phyloP scores from a whole-genome alignment of 2,329 filamentous ascomycete species.

The Lasiodiplodia sp. region DNA sequence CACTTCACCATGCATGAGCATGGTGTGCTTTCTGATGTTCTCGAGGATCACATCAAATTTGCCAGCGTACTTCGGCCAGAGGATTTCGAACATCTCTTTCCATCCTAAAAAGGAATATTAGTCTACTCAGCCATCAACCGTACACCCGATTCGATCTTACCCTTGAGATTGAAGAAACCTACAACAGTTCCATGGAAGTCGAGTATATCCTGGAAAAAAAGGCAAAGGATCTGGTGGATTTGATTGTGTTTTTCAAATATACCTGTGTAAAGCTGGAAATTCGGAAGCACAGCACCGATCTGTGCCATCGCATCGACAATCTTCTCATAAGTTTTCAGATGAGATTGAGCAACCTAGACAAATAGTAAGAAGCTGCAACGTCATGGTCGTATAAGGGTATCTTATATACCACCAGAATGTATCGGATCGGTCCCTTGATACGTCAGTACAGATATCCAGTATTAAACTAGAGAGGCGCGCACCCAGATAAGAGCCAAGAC shows the following conservation, averaged over 20 bases:
- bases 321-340: conserved; percentile 37
- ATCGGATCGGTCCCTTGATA: conserved; percentile 41
- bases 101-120: conserved; percentile 33
- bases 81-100: conserved; percentile 39
- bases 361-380: not conserved
- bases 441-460: not conserved
- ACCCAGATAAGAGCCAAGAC: conserved; percentile 47
- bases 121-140: not conserved
- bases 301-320: conserved; percentile 36
- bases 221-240: conserved; percentile 39
- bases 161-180: conserved; percentile 44
- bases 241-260: conserved; percentile 37
- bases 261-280: conserved; percentile 35
- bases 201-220: conserved; percentile 49
- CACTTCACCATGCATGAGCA: conserved; percentile 33
- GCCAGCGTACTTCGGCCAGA: conserved; percentile 41
- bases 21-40: conserved; percentile 31
- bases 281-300: conserved; percentile 39
- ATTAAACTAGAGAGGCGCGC: fast-evolving
- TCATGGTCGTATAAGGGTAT: too few species aligned
- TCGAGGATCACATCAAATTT: conserved; percentile 37
- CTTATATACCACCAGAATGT: conserved; percentile 34
- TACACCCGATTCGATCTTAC: not conserved
- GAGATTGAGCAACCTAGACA: conserved; percentile 33
- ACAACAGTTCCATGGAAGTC: conserved; percentile 45